Evolutionary conservation across 495 filamentous ascomycete species (phyloP), one percentile per base, ranked within the genome.

Genomic region (Saxophila tyrrhenica): DNA sequence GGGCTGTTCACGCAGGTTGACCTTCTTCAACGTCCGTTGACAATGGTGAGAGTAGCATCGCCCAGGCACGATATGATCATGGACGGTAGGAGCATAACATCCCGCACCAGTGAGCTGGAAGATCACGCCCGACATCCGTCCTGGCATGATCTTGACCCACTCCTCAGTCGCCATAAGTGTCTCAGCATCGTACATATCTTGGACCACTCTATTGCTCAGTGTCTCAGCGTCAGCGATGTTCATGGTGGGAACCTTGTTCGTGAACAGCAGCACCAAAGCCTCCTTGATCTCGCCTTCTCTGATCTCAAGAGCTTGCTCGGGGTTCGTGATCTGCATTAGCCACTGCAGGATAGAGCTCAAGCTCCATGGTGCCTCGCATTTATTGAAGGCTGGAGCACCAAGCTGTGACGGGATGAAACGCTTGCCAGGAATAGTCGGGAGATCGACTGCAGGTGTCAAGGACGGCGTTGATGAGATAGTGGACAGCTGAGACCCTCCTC

Each of bases 171-270:
- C 83, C 9, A 94, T 73, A 39, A 99, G 67, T 13, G 85, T 85
- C 21, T 83, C 88, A 42, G 84, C 81, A 1, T 77, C 72, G 50
- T 89, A 75, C 89, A 99, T 94, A 32, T 83, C 79, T 38, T 78
- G 73, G 1, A 95, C 86, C 1, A 95, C 86, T 48, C 78, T 81
- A 43, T 81, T 77, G 45, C 86, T 85, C 20, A 99, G 73, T 7
- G 84, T 83, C 65, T 99, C 92, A 1, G 94, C 94, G 74, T 97
- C 92, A 1, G 92, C 89, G 44, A 89, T 89, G 62, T 99, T 97
- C 92, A 99, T 97, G 0, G 91, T 99, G 0, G 94, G 89, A 1
- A 99, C 89, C 68, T 95, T 95, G 70, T 89, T 81, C 16, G 89
- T 95, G 65, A 99, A 97, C 20, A 99, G 72, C 9, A 82, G 87